Evolutionary conservation across 805 yeast species (phyloP).

Genomic region (Yarrowia divulgata): DNA sequence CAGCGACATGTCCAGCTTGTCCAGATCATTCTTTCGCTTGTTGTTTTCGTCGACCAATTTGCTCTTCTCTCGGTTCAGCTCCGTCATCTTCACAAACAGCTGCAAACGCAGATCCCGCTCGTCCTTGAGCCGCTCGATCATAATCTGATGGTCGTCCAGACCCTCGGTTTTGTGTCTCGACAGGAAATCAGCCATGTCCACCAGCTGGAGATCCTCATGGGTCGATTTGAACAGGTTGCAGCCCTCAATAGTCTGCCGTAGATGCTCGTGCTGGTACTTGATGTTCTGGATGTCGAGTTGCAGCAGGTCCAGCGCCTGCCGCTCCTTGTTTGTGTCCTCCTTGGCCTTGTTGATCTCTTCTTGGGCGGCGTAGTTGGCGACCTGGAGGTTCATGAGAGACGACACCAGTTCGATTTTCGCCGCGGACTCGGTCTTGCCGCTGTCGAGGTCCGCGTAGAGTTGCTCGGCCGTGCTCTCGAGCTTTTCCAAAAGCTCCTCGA

Average conservation of each 20-base stretch:
- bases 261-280: slow-evolving; percentile 45
- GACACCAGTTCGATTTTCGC: slow-evolving; percentile 39
- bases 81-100: slow-evolving; percentile 43
- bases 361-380: slow-evolving; percentile 43
- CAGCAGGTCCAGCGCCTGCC: slow-evolving; percentile 42
- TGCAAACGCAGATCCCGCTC: slow-evolving; percentile 45
- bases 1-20: slow-evolving; percentile 21
- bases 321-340: slow-evolving; percentile 42
- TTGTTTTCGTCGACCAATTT: slow-evolving; percentile 40
- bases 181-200: slow-evolving; percentile 17
- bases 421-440: slow-evolving; percentile 4
- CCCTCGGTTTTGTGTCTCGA: slow-evolving; percentile 40
- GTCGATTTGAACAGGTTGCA: slow-evolving; percentile 41
- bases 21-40: slow-evolving; percentile 42
- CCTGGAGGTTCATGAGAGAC: slow-evolving; percentile 41
- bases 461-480: slow-evolving; percentile 24
- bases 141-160: slow-evolving; percentile 41
- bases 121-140: slow-evolving; percentile 45
- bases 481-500: slow-evolving; percentile 3
- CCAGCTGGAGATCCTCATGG: slow-evolving; percentile 37
- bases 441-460: slow-evolving; percentile 4
- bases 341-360: slow-evolving; percentile 41
- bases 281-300: slow-evolving; percentile 46
- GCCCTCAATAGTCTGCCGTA: slow-evolving; percentile 43
- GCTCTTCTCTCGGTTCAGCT: slow-evolving; percentile 41